A percentile compares a stretch with the other conserved stretches of the same genome.
These are phyloP conservation scores for Scedosporium boydii DNA, from an alignment of 2,329 filamentous ascomycete species.

Conservation along the genomic window DNA sequence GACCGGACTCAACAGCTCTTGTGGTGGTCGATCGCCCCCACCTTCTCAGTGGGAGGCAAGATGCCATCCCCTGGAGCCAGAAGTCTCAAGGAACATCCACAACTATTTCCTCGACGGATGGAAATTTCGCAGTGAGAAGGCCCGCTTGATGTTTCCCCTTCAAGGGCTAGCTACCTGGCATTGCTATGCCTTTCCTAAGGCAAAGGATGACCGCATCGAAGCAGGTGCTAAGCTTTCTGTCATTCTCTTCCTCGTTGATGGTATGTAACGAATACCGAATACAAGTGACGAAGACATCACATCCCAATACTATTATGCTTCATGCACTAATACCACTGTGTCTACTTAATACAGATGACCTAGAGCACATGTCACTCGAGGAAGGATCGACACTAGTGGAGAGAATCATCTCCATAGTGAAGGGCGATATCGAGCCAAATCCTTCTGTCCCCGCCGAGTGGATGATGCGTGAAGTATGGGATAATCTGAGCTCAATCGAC, in stretches of 20 bases:
- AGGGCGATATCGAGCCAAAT: slow-evolving; percentile 21
- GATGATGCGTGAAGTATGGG: slow-evolving; percentile 30
- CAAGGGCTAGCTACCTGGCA: slow-evolving; percentile 23
- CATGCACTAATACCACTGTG: background rate
- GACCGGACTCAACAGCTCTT: background rate
- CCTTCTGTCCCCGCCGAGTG: slow-evolving; percentile 22
- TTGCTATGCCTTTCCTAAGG: slow-evolving; percentile 22
- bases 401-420: slow-evolving; percentile 23
- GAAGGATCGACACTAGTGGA: slow-evolving; percentile 28
- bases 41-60: slow-evolving; percentile 2
- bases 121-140: slow-evolving; percentile 23
- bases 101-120: slow-evolving; percentile 27
- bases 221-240: slow-evolving; percentile 28
- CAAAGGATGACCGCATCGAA: slow-evolving; percentile 26
- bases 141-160: slow-evolving; percentile 23
- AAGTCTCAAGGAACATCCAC: slow-evolving; percentile 23
- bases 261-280: slow-evolving; percentile 13
- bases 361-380: slow-evolving; percentile 30
- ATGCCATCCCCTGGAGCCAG: slow-evolving; percentile 16
- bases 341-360: slow-evolving; percentile 19
- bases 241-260: slow-evolving; percentile 31
- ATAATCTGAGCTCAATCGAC: slow-evolving; percentile 26
- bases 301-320: background rate
- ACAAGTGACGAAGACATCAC: background rate
- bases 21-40: background rate